These are phyloP conservation scores for Conticribra weissflogii DNA, from an alignment of 108 stramenopile species.

Conservation along the genomic window DNA sequence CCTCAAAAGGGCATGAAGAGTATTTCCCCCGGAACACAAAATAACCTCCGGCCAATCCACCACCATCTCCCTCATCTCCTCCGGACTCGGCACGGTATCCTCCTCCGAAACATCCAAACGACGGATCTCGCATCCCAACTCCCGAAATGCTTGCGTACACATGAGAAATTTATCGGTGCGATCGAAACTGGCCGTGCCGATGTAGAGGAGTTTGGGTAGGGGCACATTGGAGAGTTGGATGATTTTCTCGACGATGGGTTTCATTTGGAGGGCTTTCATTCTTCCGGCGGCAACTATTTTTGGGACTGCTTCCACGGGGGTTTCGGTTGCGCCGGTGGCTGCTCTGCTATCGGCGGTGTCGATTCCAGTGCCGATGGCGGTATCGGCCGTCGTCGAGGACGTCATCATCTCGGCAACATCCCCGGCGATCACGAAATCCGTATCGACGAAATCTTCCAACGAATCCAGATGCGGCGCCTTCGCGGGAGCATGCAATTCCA, in stretches of 20 bases:
- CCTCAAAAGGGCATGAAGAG: conserved; percentile 33
- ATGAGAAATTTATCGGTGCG: conserved; percentile 19
- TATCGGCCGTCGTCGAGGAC: not conserved
- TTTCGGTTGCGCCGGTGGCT: too few relatives aligned
- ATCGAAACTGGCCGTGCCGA: conserved; percentile 43
- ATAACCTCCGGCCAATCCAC: conserved; percentile 42
- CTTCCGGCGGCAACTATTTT: conserved; percentile 38
- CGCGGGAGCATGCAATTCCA: conserved; percentile 15
- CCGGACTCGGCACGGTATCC: conserved; percentile 14
- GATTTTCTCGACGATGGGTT: conserved; percentile 23
- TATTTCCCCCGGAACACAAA: conserved; percentile 37
- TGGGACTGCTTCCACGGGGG: not conserved
- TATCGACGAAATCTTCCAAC: conserved; percentile 4
- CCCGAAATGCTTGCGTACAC: conserved; percentile 21
- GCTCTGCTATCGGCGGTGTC: not conserved
- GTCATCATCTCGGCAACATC: not conserved
- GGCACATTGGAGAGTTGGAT: conserved; percentile 21
- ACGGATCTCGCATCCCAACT: conserved; percentile 29
- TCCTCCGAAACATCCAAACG: conserved; percentile 33
- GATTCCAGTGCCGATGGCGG: not conserved
- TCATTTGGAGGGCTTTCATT: conserved; percentile 6
- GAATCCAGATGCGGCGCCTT: conserved; percentile 1
- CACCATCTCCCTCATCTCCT: conserved; percentile 37
- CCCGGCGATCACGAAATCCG: conserved; percentile 17
- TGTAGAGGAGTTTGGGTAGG: conserved; percentile 31